Conservation (phyloP, 768 basidiomycete species). For the Boletus fagicola region DNA sequence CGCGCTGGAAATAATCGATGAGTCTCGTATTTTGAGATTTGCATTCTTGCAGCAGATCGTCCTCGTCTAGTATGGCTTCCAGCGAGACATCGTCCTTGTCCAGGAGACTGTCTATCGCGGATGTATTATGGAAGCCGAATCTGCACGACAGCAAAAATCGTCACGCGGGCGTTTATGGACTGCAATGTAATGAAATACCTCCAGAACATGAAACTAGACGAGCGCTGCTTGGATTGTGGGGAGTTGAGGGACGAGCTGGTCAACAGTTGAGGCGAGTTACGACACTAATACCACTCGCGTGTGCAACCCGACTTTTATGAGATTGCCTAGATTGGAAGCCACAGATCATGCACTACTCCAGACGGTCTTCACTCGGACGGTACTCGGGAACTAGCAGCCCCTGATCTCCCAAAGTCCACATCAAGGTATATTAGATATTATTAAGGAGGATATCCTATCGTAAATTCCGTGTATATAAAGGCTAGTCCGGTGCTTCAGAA, state of each 20-base stretch:
- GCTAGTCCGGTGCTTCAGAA: slow-evolving; percentile 24
- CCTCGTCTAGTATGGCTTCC: slow-evolving; percentile 90
- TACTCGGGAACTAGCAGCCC: not conserved
- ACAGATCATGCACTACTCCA: slow-evolving; percentile 6
- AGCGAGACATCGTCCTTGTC: slow-evolving; percentile 88
- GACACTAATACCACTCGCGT: slow-evolving; percentile 10
- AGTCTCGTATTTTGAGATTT: slow-evolving; percentile 90
- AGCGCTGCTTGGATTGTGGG: slow-evolving; percentile 13
- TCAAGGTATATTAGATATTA: slow-evolving; percentile 29
- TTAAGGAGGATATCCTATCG: slow-evolving; percentile 24
- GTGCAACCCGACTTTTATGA: slow-evolving; percentile 7
- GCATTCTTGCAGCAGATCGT: slow-evolving; percentile 92
- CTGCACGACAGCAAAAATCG: slow-evolving; percentile 37
- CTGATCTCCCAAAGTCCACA: slow-evolving; percentile 10
- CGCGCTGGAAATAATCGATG: slow-evolving; percentile 81
- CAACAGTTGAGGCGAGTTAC: slow-evolving; percentile 23
- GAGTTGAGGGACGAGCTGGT: slow-evolving; percentile 10
- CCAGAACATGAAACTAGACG: slow-evolving; percentile 44
- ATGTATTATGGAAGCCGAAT: slow-evolving; percentile 90
- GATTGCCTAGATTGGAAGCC: slow-evolving; percentile 29
- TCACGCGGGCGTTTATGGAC: not conserved
- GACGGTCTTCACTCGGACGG: not conserved
- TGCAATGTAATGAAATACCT: slow-evolving; percentile 34
- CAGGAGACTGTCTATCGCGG: slow-evolving; percentile 84
- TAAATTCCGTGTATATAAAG: slow-evolving; percentile 27